Conservation (phyloP, 2,329 filamentous ascomycete genomes). For the Exophiala spinifera region DNA sequence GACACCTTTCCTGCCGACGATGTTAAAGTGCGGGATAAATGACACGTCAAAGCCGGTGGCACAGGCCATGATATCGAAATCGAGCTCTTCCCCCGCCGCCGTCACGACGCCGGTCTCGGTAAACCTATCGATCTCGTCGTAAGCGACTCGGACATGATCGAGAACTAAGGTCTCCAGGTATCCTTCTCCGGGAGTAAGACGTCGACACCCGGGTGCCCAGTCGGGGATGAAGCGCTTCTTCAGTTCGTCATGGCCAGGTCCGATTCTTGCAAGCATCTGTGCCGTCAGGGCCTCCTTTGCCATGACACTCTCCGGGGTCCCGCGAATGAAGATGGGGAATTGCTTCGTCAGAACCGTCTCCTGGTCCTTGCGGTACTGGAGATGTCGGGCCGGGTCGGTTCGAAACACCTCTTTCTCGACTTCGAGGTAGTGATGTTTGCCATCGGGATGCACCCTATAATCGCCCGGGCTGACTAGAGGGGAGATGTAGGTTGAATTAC, state of each 20-base stretch:
- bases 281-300: conserved; percentile 18
- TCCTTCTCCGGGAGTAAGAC: conserved; percentile 44
- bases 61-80: conserved; percentile 31
- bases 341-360: conserved; percentile 15
- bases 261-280: conserved; percentile 27
- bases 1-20: conserved; percentile 34
- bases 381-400: conserved; percentile 18
- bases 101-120: conserved; percentile 27
- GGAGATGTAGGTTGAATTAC: conserved; percentile 33
- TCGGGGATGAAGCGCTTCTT: conserved; percentile 26
- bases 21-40: conserved; percentile 44
- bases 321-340: conserved; percentile 20
- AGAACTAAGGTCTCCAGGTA: conserved; percentile 23
- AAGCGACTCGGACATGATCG: conserved; percentile 27
- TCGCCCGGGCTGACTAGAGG: conserved; percentile 15
- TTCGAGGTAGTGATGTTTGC: conserved; percentile 22
- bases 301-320: conserved; percentile 11
- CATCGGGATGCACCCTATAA: conserved; percentile 19
- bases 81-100: conserved; percentile 22
- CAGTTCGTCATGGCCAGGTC: conserved; percentile 25
- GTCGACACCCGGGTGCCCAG: conserved; percentile 41
- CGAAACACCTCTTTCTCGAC: conserved; percentile 24
- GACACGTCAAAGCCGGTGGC: conserved; percentile 38
- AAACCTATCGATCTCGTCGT: conserved; percentile 23
- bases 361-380: conserved; percentile 15